A percentile compares a stretch with the other conserved stretches of the same genome.
These are phyloP conservation scores for Dioscorea alata DNA, from an alignment of 106 monocot species.

Conservation along the genomic window DNA sequence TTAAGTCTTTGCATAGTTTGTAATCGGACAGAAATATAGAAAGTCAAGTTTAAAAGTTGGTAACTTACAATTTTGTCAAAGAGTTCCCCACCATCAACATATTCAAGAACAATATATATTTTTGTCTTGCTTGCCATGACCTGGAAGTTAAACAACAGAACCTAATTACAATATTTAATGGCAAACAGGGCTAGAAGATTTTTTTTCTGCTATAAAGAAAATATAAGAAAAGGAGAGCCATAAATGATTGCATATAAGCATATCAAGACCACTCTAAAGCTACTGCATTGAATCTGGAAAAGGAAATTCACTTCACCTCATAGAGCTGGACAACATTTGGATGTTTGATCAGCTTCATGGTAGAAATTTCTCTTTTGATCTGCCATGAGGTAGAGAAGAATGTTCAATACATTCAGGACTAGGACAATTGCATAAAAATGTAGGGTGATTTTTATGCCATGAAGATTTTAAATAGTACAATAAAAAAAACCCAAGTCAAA, in stretches of 20 bases:
- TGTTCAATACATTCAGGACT: background rate
- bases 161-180: too few species aligned
- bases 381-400: constrained; percentile 10
- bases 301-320: constrained; percentile 33
- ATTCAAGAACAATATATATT: constrained; percentile 83
- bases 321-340: constrained; percentile 62
- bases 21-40: too few species aligned
- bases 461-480: background rate
- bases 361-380: constrained; percentile 80
- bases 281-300: background rate
- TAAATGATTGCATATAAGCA: background rate
- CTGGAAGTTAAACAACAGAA: constrained; percentile 13
- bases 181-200: background rate
- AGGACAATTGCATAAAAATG: background rate
- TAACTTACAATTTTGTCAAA: constrained; percentile 92
- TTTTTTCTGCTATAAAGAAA: background rate
- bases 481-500: background rate
- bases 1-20: too few species aligned
- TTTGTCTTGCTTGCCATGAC: constrained; percentile 92
- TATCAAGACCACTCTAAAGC: background rate
- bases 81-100: constrained; percentile 83
- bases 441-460: background rate
- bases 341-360: constrained; percentile 89
- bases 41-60: background rate
- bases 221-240: background rate